Percentiles rank a stretch among this genome's conserved stretches.
phyloP scores from a whole-genome alignment of 306 rosid genomes.

The Argentina anserina region DNA sequence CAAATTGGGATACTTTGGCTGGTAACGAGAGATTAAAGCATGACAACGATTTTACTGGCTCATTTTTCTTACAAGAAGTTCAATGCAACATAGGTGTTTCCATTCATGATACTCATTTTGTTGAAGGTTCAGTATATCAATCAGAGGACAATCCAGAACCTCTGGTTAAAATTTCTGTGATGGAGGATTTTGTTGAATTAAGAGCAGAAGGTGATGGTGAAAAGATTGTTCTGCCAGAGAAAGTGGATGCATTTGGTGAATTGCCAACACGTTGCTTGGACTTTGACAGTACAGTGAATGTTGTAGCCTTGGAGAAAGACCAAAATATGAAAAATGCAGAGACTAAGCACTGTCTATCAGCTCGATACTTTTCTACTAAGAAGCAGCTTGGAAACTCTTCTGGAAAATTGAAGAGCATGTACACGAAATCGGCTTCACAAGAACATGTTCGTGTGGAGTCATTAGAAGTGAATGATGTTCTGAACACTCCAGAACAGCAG shows the following conservation, averaged over 20 bases:
- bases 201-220: constrained; percentile 16
- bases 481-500: constrained; percentile 20
- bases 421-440: constrained; percentile 16
- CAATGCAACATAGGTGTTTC: constrained; percentile 15
- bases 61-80: constrained; percentile 16
- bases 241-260: constrained; percentile 14
- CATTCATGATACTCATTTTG: constrained; percentile 17
- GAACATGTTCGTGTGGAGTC: constrained; percentile 32
- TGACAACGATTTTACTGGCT: constrained; percentile 14
- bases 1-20: constrained; percentile 14
- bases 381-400: constrained; percentile 30
- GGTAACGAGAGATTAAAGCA: constrained; percentile 6
- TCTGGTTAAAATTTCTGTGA: constrained; percentile 8
- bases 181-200: constrained; percentile 13
- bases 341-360: constrained; percentile 16
- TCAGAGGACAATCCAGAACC: constrained; percentile 21
- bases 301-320: constrained; percentile 28
- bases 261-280: constrained; percentile 24
- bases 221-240: constrained; percentile 27
- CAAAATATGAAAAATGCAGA: constrained; percentile 16
- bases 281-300: constrained; percentile 7
- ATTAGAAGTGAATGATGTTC: constrained; percentile 20
- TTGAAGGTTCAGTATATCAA: constrained; percentile 22
- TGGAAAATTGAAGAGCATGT: constrained; percentile 29
- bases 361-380: constrained; percentile 20